Evolutionary conservation across 2,329 filamentous ascomycete species (phyloP), one percentile per base, ranked within the genome.

Genomic region (Nigrospora sphaerica): DNA sequence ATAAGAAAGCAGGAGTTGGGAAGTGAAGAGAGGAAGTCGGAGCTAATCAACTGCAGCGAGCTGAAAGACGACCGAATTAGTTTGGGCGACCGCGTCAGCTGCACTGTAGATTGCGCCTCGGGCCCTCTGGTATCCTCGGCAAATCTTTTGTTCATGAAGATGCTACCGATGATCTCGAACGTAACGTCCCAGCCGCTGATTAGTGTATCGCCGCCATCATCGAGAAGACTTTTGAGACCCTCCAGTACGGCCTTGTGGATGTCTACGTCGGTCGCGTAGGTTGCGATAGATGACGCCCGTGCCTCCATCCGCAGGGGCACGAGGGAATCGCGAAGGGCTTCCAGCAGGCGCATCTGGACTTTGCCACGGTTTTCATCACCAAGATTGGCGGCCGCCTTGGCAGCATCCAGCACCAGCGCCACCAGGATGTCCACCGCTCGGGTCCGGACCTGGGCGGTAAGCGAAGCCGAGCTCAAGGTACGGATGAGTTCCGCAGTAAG

Each of bases 41-140:
- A 96, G 63, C 91, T 95, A 39, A 98, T 86, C 3, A 98, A 80
- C 62, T 97, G 89, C 12, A 95, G 72, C 2, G 91, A 95, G 52
- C 81, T 86, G 63, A 98, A 98, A 0, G 92, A 87, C 14, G 88
- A 85, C 50, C 90, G 80, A 44, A 95, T 86, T 18, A 97, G 77
- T 53, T 84, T 85, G 39, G 82, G 75, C 12, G 90, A 92, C 42
- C 76, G 70, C 7, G 78, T 81, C 32, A 65, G 68, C 2, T 81
- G 63, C 1, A 62, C 56, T 2, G 61, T 61, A 2, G 64, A 58
- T 42, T 62, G 59, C 10, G 53, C 50, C 12, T 57, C 51, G 9
- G 58, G 55, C 12, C 61, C 61, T 6, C 63, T 54, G 31, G 59
- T 62, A 17, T 69, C 67, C n/a, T 62, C 49, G 19, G 60, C 56